A percentile compares a stretch with the other conserved stretches of the same genome.
Conservation (phyloP, 805 yeast species). For the Zygotorulaspora danielsina region DNA sequence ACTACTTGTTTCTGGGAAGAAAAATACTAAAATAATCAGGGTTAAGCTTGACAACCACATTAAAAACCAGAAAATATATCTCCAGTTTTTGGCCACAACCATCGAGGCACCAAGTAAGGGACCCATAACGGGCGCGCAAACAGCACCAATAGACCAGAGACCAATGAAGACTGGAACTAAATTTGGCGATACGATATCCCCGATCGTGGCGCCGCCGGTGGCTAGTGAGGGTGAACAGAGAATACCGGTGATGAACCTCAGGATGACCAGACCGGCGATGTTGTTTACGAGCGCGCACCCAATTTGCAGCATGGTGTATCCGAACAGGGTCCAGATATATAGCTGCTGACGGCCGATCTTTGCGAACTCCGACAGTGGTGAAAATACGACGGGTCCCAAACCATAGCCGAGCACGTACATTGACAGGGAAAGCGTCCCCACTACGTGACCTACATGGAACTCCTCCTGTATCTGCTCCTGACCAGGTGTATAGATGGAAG, state of each 20-base stretch:
- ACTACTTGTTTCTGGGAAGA: constrained; percentile 49
- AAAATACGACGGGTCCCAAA: constrained; percentile 53
- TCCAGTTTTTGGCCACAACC: constrained; percentile 45
- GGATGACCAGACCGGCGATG: constrained; percentile 47
- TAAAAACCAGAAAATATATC: constrained; percentile 53
- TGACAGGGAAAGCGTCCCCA: constrained; percentile 49
- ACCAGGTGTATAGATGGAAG: constrained; percentile 55
- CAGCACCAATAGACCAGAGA: constrained; percentile 51
- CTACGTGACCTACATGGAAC: constrained; percentile 42
- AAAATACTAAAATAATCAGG: constrained; percentile 36
- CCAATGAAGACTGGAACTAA: constrained; percentile 46
- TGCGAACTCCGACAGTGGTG: constrained; percentile 57
- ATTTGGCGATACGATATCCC: constrained; percentile 45
- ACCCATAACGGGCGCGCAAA: constrained; percentile 52
- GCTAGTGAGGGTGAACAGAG: constrained; percentile 54
- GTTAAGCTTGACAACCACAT: constrained; percentile 40
- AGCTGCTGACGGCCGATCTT: constrained; percentile 50
- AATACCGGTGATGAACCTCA: constrained; percentile 52
- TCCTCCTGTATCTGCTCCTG: constrained; percentile 41
- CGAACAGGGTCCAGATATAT: constrained; percentile 43
- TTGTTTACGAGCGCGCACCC: constrained; percentile 51
- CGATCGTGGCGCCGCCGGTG: constrained; percentile 55
- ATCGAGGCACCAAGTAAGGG: constrained; percentile 55
- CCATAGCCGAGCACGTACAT: constrained; percentile 59
- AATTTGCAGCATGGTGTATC: constrained; percentile 50